Evolutionary conservation across 106 monocot genomes (phyloP).

Genomic region (Chionographis japonica): DNA sequence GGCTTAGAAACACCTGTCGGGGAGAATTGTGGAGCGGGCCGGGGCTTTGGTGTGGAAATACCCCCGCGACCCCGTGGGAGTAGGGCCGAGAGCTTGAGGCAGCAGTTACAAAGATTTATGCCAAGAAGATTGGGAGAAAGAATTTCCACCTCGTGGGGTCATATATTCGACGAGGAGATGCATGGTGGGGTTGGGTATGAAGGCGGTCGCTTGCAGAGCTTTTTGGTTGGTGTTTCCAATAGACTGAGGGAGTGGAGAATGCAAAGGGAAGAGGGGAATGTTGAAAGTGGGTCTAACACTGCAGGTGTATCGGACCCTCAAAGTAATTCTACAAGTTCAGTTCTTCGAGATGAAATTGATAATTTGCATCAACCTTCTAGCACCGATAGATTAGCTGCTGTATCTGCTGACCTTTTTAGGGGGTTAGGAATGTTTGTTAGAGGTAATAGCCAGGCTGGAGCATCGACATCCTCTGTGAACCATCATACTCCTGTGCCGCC

Average conservation of each 20-base stretch:
- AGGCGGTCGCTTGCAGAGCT: not conserved
- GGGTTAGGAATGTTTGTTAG: constrained; percentile 12
- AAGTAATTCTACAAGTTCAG: not conserved
- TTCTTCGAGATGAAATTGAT: not conserved
- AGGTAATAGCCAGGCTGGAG: constrained; percentile 1
- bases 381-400: constrained; percentile 7
- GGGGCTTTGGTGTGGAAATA: constrained; percentile 26
- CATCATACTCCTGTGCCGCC: not conserved
- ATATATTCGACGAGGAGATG: constrained; percentile 22
- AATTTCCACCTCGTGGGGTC: constrained; percentile 12
- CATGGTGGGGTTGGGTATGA: constrained; percentile 2
- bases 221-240: constrained; percentile 14
- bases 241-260: constrained; percentile 24
- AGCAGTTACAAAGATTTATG: constrained; percentile 28
- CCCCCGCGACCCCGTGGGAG: constrained; percentile 55
- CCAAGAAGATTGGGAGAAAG: constrained; percentile 25
- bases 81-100: constrained; percentile 47
- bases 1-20: constrained; percentile 9
- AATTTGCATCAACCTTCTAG: constrained; percentile 4
- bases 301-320: not conserved
- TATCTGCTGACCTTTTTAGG: constrained; percentile 16
- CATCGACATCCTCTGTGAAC: constrained; percentile 15
- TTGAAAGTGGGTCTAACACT: constrained; percentile 10
- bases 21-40: not conserved
- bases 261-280: constrained; percentile 7